Evolutionary conservation across 352 stramenopile species (phyloP).

Genomic region (Phytophthora chlamydospora): DNA sequence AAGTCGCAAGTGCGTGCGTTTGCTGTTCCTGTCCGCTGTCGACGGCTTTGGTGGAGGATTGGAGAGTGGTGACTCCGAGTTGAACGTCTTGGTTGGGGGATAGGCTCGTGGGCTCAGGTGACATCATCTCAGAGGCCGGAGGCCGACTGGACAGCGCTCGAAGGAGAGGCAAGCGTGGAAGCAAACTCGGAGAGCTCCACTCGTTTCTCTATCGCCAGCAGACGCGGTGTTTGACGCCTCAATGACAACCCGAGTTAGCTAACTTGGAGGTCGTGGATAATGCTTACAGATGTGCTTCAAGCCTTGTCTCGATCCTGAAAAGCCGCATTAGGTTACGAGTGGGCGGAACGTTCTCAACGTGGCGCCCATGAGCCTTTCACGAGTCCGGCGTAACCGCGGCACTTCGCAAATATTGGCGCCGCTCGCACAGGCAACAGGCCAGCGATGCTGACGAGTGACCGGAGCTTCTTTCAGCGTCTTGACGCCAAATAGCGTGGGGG

Average conservation of each 20-base stretch:
- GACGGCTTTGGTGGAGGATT: constrained; percentile 1
- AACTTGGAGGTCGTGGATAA: constrained; percentile 17
- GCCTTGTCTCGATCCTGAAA: constrained; percentile 17
- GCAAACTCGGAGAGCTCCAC: not conserved
- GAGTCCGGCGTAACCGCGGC: constrained; percentile 19
- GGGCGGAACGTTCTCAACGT: constrained; percentile 21
- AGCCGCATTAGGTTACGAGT: constrained; percentile 34
- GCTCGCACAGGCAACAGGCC: too few relatives aligned
- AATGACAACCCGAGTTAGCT: constrained; percentile 14
- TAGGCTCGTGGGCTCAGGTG: constrained; percentile 14
- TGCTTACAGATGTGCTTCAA: not conserved
- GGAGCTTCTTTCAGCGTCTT: constrained; percentile 15
- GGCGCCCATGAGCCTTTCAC: constrained; percentile 24
- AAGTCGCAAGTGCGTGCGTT: not conserved
- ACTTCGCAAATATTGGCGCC: constrained; percentile 20
- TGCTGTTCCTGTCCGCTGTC: too few relatives aligned
- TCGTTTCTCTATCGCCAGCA: constrained; percentile 19
- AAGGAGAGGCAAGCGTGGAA: constrained; percentile 13
- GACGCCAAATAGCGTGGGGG: constrained; percentile 3
- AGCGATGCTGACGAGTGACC: not conserved
- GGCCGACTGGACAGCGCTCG: constrained; percentile 26
- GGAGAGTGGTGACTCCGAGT: constrained; percentile 27
- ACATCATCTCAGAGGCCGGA: constrained; percentile 27
- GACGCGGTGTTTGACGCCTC: constrained; percentile 6
- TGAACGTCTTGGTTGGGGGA: constrained; percentile 15